Evolutionary conservation across 2,329 filamentous ascomycete species (phyloP).

Genomic region (Clathrospora elynae): DNA sequence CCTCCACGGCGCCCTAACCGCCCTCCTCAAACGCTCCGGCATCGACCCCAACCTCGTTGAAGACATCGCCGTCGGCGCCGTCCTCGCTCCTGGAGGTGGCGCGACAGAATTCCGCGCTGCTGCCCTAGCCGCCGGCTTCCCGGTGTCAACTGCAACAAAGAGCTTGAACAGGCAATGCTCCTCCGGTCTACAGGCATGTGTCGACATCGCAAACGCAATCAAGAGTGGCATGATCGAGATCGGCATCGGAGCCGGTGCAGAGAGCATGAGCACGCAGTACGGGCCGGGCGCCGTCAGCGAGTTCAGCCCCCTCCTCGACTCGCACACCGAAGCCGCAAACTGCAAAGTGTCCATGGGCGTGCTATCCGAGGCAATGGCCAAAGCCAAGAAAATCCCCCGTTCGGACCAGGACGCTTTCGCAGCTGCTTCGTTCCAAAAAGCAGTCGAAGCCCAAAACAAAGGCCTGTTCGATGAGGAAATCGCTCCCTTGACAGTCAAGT

Average conservation of each 20-base stretch:
- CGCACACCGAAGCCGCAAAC: slow-evolving; percentile 80
- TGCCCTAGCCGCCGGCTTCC: slow-evolving; percentile 87
- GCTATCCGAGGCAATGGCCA: slow-evolving; percentile 92
- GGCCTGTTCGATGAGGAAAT: slow-evolving; percentile 97
- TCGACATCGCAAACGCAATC: slow-evolving; percentile 94
- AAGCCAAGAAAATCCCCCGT: slow-evolving; percentile 75
- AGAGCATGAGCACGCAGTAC: slow-evolving; percentile 94
- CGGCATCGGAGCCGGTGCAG: slow-evolving; percentile 90
- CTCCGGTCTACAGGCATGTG: slow-evolving; percentile 86
- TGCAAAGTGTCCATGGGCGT: slow-evolving; percentile 98
- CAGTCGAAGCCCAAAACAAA: slow-evolving; percentile 77
- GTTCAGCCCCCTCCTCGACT: slow-evolving; percentile 88
- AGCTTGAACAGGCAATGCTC: slow-evolving; percentile 94
- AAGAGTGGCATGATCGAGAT: slow-evolving; percentile 90
- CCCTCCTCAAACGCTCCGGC: slow-evolving; percentile 79
- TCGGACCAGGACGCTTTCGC: slow-evolving; percentile 88
- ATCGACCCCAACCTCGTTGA: slow-evolving; percentile 89
- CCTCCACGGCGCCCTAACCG: slow-evolving; percentile 80
- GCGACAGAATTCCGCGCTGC: slow-evolving; percentile 97
- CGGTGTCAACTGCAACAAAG: slow-evolving; percentile 81
- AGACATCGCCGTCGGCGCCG: slow-evolving; percentile 89
- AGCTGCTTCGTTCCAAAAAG: slow-evolving; percentile 90
- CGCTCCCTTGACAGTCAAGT: slow-evolving; percentile 81
- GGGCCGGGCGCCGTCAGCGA: slow-evolving; percentile 87
- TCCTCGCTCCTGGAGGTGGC: slow-evolving; percentile 89